phyloP scores from a whole-genome alignment of 345 rosid species.

The Eucalyptus decipiens region DNA sequence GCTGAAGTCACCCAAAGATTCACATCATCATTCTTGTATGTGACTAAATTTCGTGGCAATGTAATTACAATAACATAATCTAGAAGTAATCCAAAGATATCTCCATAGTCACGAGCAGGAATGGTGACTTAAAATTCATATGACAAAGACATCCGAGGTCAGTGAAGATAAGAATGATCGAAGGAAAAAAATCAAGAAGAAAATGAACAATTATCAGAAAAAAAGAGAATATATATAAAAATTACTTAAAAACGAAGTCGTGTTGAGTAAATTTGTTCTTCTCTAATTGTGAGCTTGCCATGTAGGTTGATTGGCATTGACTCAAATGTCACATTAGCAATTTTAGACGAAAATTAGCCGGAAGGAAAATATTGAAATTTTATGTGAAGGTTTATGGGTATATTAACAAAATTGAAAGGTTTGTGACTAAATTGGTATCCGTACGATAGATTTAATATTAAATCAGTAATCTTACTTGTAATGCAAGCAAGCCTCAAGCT shows the following conservation, averaged over 20 bases:
- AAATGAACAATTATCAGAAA: not conserved
- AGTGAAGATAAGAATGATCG: not conserved
- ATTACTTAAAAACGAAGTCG: not conserved
- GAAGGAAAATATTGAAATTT: not conserved
- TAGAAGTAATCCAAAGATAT: not conserved
- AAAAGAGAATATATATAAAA: not conserved
- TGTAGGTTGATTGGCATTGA: not conserved
- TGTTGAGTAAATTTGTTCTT: not conserved
- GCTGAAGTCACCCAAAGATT: not conserved
- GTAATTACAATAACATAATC: not conserved
- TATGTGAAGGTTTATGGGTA: not conserved
- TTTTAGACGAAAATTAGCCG: rapidly evolving
- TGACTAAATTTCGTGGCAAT: not conserved
- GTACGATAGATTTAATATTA: not conserved
- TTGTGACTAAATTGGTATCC: not conserved
- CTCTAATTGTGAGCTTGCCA: not conserved
- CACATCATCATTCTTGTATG: not conserved
- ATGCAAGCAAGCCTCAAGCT: not conserved
- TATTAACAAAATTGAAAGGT: not conserved
- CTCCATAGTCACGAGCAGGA: not conserved
- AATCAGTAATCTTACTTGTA: not conserved
- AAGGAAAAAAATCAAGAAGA: not conserved
- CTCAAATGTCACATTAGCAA: not conserved
- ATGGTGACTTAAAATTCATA: not conserved
- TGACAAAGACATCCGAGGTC: not conserved